These are phyloP conservation scores for Zea luxurians DNA, from an alignment of 176 grass and related monocot species.

Conservation along the genomic window DNA sequence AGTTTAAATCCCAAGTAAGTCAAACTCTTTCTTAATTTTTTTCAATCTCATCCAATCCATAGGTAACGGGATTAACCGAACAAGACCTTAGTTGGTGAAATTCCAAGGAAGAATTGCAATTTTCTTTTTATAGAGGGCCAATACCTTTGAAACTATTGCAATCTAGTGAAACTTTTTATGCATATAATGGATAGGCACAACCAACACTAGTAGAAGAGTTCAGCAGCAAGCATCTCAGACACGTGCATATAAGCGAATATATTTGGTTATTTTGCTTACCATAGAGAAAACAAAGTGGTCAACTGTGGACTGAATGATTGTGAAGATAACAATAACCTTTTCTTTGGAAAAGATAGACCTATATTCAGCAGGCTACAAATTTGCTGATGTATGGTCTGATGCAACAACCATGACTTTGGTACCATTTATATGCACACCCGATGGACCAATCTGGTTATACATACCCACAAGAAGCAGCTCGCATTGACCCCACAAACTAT, in stretches of 20 bases:
- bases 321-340: constrained; percentile 10
- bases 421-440: constrained; percentile 19
- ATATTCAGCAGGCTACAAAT: constrained; percentile 17
- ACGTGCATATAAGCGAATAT: neutral
- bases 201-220: neutral
- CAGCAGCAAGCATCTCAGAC: neutral
- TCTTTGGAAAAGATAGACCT: neutral
- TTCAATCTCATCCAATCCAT: too few relatives aligned
- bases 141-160: neutral
- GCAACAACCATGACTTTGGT: constrained; percentile 3
- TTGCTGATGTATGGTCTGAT: constrained; percentile 35
- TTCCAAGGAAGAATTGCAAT: neutral
- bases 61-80: too few relatives aligned
- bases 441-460: constrained; percentile 6
- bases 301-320: constrained; percentile 15
- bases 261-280: constrained; percentile 29
- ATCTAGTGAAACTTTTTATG: neutral
- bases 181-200: neutral
- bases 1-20: too few relatives aligned
- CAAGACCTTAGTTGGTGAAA: neutral
- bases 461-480: neutral
- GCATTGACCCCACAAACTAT: constrained; percentile 2
- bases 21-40: too few relatives aligned
- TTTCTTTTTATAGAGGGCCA: neutral
- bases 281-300: neutral